phyloP scores from a whole-genome alignment of 768 basidiomycete genomes.

The Postia placenta region DNA sequence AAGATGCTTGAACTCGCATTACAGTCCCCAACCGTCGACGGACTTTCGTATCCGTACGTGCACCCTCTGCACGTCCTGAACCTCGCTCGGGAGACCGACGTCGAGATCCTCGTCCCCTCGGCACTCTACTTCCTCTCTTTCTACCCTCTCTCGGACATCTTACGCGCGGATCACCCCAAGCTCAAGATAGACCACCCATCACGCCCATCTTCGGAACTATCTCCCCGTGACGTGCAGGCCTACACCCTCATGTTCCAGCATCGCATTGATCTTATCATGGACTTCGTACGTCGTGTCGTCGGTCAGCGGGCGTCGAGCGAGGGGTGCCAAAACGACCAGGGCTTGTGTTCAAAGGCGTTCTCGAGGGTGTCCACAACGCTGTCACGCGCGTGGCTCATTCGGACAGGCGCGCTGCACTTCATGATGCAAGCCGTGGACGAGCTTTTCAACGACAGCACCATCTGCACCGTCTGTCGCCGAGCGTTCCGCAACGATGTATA shows the following conservation, averaged over 20 bases:
- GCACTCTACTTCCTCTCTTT: conserved; percentile 54
- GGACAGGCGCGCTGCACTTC: conserved; percentile 50
- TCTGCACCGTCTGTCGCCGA: conserved; percentile 40
- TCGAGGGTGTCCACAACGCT: conserved; percentile 36
- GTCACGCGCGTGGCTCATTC: conserved; percentile 39
- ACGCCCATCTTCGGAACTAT: conserved; percentile 39
- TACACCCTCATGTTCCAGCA: conserved; percentile 57
- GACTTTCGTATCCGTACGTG: conserved; percentile 49
- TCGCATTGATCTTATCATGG: conserved; percentile 39
- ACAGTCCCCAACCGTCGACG: conserved; percentile 32
- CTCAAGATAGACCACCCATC: conserved; percentile 42
- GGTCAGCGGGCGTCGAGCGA: conserved; percentile 19
- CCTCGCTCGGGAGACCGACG: conserved; percentile 45
- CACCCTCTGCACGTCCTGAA: conserved; percentile 56
- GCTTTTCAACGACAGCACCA: conserved; percentile 24
- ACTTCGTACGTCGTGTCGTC: conserved; percentile 42
- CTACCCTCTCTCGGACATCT: conserved; percentile 44
- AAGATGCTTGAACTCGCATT: conserved; percentile 47
- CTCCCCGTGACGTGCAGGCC: conserved; percentile 34
- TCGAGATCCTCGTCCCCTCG: conserved; percentile 41
- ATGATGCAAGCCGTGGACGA: conserved; percentile 40
- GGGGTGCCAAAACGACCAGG: conserved; percentile 23
- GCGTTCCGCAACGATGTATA: conserved; percentile 37
- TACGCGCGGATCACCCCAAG: conserved; percentile 48
- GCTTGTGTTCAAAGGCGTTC: conserved; percentile 38